phyloP scores from a whole-genome alignment of 2,329 filamentous ascomycete species.

The Exserohilum rostratum region DNA sequence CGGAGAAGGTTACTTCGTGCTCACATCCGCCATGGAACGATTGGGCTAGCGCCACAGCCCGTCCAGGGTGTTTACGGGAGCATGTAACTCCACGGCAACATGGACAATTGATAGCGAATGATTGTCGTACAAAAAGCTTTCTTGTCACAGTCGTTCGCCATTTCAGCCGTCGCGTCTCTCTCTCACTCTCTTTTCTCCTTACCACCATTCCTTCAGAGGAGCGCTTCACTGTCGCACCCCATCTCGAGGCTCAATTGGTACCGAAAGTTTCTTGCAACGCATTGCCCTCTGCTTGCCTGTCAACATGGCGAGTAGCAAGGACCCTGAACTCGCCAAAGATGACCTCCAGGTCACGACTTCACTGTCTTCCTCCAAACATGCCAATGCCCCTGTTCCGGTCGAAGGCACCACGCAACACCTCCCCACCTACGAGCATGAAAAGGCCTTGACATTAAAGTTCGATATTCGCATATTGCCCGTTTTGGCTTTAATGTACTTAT shows the following conservation, averaged over 20 bases:
- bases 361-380: constrained; percentile 33
- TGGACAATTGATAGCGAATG: constrained; percentile 4
- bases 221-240: background rate
- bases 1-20: constrained; percentile 23
- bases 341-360: constrained; percentile 38
- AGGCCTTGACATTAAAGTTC: constrained; percentile 60
- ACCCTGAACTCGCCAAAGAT: constrained; percentile 39
- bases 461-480: constrained; percentile 62
- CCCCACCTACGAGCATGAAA: constrained; percentile 46
- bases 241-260: background rate
- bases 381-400: constrained; percentile 25
- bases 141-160: background rate
- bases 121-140: constrained; percentile 15
- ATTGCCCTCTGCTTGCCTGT: background rate
- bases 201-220: background rate
- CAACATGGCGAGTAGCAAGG: constrained; percentile 33
- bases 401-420: constrained; percentile 43
- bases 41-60: background rate
- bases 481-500: constrained; percentile 66
- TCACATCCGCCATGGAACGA: constrained; percentile 6
- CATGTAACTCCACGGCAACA: constrained; percentile 25
- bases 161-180: background rate
- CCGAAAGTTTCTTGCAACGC: background rate
- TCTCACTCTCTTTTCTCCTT: background rate
- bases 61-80: constrained; percentile 4